phyloP scores from a whole-genome alignment of 1,284 basidiomycete genomes.

The Ustilago nuda region DNA sequence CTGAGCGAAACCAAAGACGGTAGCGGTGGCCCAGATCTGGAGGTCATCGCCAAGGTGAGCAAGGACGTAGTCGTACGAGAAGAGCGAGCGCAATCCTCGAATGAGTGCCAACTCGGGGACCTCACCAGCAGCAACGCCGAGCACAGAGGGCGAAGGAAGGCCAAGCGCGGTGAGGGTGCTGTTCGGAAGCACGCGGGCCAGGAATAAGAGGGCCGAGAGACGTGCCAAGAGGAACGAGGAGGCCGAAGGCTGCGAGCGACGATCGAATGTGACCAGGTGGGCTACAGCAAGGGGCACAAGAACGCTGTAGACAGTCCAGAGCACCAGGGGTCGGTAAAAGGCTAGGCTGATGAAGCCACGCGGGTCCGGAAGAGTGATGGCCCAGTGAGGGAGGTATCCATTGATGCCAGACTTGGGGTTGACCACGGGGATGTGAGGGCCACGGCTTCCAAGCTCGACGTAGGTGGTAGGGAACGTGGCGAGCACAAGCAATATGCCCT shows the following conservation, averaged over 20 bases:
- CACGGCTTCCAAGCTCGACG: constrained; percentile 48
- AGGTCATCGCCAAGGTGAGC: constrained; percentile 46
- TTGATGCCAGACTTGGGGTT: constrained; percentile 51
- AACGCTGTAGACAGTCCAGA: constrained; percentile 60
- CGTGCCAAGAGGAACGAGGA: constrained; percentile 56
- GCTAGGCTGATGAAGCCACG: constrained; percentile 40
- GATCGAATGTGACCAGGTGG: constrained; percentile 61
- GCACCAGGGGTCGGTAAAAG: constrained; percentile 55
- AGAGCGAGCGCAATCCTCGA: constrained; percentile 26
- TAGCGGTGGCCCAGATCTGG: constrained; percentile 56
- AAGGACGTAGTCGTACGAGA: constrained; percentile 51
- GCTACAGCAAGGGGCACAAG: constrained; percentile 50
- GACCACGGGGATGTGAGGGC: constrained; percentile 44
- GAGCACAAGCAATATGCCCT: constrained; percentile 54
- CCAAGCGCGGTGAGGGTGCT: constrained; percentile 39
- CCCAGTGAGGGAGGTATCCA: constrained; percentile 53
- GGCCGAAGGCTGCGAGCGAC: constrained; percentile 50
- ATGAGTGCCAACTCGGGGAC: constrained; percentile 43
- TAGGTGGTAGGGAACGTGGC: constrained; percentile 52
- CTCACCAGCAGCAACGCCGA: constrained; percentile 57
- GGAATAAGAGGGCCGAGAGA: constrained; percentile 54
- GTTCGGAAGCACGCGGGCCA: constrained; percentile 41
- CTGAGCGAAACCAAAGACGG: constrained; percentile 48
- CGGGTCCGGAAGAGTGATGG: constrained; percentile 51
- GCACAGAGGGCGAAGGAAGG: constrained; percentile 36